Base-by-base conservation (phyloP, 768 basidiomycete genomes). In the Mycena polygramma region DNA sequence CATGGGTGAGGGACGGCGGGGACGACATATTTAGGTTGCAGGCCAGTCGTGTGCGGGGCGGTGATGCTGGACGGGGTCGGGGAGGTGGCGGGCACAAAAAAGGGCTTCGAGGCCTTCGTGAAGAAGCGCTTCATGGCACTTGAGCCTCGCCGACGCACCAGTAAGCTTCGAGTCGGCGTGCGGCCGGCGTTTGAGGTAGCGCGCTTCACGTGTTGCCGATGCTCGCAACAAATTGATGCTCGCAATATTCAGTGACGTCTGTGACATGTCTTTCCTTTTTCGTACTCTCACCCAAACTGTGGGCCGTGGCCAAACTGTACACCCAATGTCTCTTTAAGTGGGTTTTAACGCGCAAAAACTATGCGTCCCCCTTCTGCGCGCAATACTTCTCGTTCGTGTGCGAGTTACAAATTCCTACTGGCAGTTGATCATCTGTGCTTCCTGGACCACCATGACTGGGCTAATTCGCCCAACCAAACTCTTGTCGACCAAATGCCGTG, bases 1-100 rank as follows among this genome's bases (percentile, higher is more conserved):
- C 86, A 88, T 35, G 93, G 93, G 77, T 94, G 92, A n/a, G 91
- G 91, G 17, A 91, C 79, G 4, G 93, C 86, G 11, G 93, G 91
- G 22, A 93, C 82, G 66, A 87, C 79, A 69, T 89, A 85, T 79
- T 87, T 91, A 3, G 91, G 92, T 60, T 88, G 90, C n/a, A 93
- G 81, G 36, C 81, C 82, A 7, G 78, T 66, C 17, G 72, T 66
- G 46, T 79, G 77, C 55, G 73, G 72, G 73, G 74, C 19, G 60
- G 58, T 59, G 74, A 59, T 67, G 75, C 59, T 65, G 24, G 63
- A 73, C 36, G 35, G 36, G 48, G 59, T 30, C 7, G 72, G 62
- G 59, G 68, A 68, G 55, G 46, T 70, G 72, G 73, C 69, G 35
- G 79, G 71, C 61, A 78, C 66, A 26, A 75, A 57, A 64, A 81